Conservation (phyloP, 768 basidiomycete species). For the Leccinum broughii region DNA sequence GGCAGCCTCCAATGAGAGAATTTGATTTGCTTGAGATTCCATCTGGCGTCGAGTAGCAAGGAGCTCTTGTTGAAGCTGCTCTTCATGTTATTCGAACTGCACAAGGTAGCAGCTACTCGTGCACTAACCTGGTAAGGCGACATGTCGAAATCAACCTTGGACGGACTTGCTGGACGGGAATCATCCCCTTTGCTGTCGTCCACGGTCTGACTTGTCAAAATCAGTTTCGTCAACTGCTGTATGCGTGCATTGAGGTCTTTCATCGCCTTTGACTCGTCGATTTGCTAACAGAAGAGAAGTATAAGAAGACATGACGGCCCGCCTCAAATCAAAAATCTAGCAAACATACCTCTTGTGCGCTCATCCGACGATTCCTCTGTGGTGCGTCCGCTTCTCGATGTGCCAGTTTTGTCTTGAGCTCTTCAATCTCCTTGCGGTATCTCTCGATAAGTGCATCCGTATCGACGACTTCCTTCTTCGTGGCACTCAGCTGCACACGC, state of each 20-base stretch:
- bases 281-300: conserved; percentile 50
- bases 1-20: conserved; percentile 79
- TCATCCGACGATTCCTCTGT: conserved; percentile 35
- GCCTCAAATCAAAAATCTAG: background rate
- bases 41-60: conserved; percentile 75
- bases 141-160: conserved; percentile 89
- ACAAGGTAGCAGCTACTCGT: background rate
- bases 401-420: conserved; percentile 70
- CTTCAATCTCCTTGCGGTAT: conserved; percentile 93
- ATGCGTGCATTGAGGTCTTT: conserved; percentile 78
- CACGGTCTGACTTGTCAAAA: conserved; percentile 82
- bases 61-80: conserved; percentile 83
- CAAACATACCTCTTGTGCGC: conserved; percentile 42
- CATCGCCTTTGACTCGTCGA: conserved; percentile 84
- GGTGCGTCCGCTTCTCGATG: conserved; percentile 70
- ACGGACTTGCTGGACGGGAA: conserved; percentile 77
- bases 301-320: background rate
- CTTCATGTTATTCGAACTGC: background rate
- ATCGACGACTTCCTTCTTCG: conserved; percentile 93
- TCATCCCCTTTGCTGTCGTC: conserved; percentile 68
- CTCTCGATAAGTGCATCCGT: conserved; percentile 92
- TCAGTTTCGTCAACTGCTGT: conserved; percentile 80
- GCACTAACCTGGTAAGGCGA: conserved; percentile 72
- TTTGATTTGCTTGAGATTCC: conserved; percentile 79
- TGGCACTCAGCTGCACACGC: conserved; percentile 82